phyloP scores from a whole-genome alignment of 2,329 filamentous ascomycete genomes.

The Xylaria sp. region DNA sequence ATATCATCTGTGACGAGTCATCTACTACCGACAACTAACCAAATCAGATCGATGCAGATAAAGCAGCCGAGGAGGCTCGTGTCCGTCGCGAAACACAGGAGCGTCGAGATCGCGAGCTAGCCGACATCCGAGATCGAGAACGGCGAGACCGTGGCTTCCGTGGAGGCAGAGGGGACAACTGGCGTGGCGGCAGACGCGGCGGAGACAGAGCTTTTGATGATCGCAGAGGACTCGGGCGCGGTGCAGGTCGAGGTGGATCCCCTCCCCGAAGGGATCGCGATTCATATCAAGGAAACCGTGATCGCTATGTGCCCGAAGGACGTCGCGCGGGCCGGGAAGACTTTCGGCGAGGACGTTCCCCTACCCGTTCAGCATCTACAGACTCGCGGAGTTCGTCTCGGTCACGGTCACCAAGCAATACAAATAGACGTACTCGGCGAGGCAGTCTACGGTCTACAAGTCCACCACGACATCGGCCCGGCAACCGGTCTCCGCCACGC shows the following conservation, averaged over 20 bases:
- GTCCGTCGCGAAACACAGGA: constrained; percentile 76
- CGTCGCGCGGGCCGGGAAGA: constrained; percentile 55
- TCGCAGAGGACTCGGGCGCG: constrained; percentile 58
- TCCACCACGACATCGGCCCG: constrained; percentile 43
- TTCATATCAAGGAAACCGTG: constrained; percentile 39
- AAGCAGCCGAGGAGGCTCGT: constrained; percentile 78
- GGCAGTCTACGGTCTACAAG: constrained; percentile 44
- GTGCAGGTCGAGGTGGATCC: constrained; percentile 55
- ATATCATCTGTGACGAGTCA: constrained; percentile 11
- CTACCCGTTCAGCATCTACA: constrained; percentile 52
- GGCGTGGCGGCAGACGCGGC: constrained; percentile 61
- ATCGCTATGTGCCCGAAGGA: constrained; percentile 65
- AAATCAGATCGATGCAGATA: constrained; percentile 80
- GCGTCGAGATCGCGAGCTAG: constrained; percentile 75
- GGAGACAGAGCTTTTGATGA: constrained; percentile 62
- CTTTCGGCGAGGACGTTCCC: constrained; percentile 55
- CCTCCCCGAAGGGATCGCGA: constrained; percentile 60
- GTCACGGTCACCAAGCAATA: constrained; percentile 45
- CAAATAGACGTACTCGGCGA: constrained; percentile 43
- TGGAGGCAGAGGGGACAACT: constrained; percentile 63
- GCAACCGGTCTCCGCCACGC: constrained; percentile 45
- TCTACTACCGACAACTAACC: constrained; percentile 24
- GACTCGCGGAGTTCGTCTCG: constrained; percentile 52
- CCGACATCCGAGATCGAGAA: constrained; percentile 73
- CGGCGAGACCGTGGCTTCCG: constrained; percentile 63